These are phyloP conservation scores for Dioscorea dumetorum DNA, from an alignment of 106 monocot genomes.

Conservation along the genomic window DNA sequence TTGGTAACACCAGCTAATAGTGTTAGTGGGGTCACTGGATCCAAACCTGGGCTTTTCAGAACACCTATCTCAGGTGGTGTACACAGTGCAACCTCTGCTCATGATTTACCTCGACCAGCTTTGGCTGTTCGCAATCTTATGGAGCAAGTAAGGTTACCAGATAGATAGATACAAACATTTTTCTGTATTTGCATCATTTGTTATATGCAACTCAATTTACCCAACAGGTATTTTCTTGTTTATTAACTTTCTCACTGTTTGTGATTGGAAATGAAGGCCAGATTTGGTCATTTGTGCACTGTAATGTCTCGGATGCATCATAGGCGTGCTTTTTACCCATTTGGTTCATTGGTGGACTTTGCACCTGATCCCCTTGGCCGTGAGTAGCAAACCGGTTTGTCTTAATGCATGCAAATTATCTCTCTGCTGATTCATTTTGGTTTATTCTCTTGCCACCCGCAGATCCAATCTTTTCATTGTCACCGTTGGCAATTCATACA, in stretches of 20 bases:
- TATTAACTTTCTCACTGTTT: background rate
- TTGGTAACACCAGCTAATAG: background rate
- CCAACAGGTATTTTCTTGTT: background rate
- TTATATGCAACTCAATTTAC: background rate
- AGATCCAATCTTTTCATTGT: slow-evolving; percentile 97
- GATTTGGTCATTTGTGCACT: slow-evolving; percentile 93
- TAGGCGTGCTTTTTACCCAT: slow-evolving; percentile 81
- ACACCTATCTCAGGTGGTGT: slow-evolving; percentile 96
- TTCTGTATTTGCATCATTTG: background rate
- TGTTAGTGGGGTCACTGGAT: slow-evolving; percentile 42
- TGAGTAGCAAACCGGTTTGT: slow-evolving; percentile 25
- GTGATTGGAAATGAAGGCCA: slow-evolving; percentile 40
- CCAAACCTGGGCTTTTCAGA: slow-evolving; percentile 80
- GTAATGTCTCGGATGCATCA: slow-evolving; percentile 96
- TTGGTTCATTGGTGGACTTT: slow-evolving; percentile 97
- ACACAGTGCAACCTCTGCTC: slow-evolving; percentile 88
- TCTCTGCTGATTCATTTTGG: background rate
- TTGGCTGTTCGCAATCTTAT: slow-evolving; percentile 96
- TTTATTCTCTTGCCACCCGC: slow-evolving; percentile 2
- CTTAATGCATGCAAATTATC: background rate
- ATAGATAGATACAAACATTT: background rate
- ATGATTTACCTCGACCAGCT: slow-evolving; percentile 88
- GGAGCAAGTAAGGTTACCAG: slow-evolving; percentile 63
- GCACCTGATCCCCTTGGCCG: slow-evolving; percentile 83
- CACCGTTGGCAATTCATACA: slow-evolving; percentile 94